Conservation (phyloP, 305 asterid species). For the Solanum hybrid region DNA sequence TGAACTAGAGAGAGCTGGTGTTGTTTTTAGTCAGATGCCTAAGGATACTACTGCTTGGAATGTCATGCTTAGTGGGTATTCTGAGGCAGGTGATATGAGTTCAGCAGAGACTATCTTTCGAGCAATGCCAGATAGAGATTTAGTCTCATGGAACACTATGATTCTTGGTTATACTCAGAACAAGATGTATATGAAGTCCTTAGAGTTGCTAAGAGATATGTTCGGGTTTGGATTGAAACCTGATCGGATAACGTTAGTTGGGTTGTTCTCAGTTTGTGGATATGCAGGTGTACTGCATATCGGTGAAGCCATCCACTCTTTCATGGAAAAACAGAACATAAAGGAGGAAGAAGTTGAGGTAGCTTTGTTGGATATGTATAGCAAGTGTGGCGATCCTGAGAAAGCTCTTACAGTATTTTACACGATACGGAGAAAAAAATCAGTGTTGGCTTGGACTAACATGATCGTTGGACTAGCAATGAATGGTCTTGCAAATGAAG, state of each 20-base stretch:
- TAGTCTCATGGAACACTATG: conserved; percentile 26
- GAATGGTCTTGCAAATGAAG: conserved; percentile 9
- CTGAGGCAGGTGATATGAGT: conserved; percentile 9
- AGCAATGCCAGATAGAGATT: conserved; percentile 14
- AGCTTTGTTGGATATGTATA: conserved; percentile 10
- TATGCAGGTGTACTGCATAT: conserved; percentile 5
- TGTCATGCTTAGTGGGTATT: conserved; percentile 17
- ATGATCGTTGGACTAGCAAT: conserved; percentile 9
- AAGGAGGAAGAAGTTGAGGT: conserved; percentile 10
- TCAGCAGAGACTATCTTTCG: conserved; percentile 12
- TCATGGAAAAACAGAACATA: conserved; percentile 7
- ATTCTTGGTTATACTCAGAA: conserved; percentile 13
- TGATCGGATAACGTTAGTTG: conserved; percentile 9
- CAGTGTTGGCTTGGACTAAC: conserved; percentile 11
- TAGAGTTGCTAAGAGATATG: conserved; percentile 10
- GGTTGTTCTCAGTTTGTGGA: conserved; percentile 15
- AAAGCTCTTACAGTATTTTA: conserved; percentile 8
- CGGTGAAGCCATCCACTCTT: conserved; percentile 10
- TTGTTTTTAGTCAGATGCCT: conserved; percentile 15
- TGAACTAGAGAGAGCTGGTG: conserved; percentile 5
- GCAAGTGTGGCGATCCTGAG: conserved; percentile 6
- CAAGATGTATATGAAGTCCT: conserved; percentile 7
- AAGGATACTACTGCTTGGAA: conserved; percentile 20
- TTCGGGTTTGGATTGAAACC: conserved; percentile 6
- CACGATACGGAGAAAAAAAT: not conserved